Evolutionary conservation across 1,284 basidiomycete species (phyloP).

Genomic region (Psilocybe mexicana): DNA sequence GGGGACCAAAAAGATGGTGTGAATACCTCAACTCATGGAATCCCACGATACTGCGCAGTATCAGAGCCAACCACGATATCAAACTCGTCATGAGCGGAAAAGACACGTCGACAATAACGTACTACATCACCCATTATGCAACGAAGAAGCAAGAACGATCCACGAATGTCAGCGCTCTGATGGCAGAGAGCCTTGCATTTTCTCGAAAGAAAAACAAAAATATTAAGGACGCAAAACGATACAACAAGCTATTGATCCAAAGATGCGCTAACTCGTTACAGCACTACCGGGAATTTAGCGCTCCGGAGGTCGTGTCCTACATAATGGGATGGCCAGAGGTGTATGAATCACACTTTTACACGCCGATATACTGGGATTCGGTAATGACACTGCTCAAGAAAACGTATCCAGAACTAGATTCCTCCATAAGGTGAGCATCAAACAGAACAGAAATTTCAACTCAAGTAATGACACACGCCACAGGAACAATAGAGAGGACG

Average conservation of each 20-base stretch:
- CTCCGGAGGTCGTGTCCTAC: conserved; percentile 31
- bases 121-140: conserved; percentile 13
- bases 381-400: no score
- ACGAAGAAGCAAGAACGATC: conserved; percentile 16
- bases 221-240: not conserved
- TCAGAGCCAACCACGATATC: conserved; percentile 10
- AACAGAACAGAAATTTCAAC: no score
- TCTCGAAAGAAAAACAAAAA: not conserved
- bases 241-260: not conserved
- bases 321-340: conserved; percentile 14
- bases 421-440: no score
- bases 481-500: no score
- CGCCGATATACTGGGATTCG: not conserved
- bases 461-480: no score
- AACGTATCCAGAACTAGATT: no score
- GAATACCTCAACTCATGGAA: conserved; percentile 21
- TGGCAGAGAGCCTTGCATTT: conserved; percentile 9
- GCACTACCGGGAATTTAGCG: conserved; percentile 36
- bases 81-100: conserved; percentile 11
- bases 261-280: conserved; percentile 27
- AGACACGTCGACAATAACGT: conserved; percentile 7
- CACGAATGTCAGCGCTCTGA: conserved; percentile 9
- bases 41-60: not conserved
- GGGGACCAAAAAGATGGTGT: conserved; percentile 27
- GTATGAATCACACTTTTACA: conserved; percentile 8